Conservation (phyloP, 352 stramenopile genomes). For the Pythium apleroticum region DNA sequence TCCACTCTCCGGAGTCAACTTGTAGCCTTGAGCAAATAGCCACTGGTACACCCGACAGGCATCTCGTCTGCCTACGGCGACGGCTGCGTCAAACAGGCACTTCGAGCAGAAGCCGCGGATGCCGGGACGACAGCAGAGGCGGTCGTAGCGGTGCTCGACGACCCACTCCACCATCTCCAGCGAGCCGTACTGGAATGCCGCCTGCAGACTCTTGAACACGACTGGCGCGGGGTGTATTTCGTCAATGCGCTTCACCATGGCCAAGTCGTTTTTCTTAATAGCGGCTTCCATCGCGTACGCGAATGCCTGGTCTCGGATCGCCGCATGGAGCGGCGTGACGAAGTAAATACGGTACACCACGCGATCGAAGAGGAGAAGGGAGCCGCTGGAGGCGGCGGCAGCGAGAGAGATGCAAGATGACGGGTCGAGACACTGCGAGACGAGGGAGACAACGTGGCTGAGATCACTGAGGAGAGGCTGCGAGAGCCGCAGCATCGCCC, state of each 20-base stretch:
- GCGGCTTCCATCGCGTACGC: neutral
- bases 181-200: neutral
- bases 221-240: conserved; percentile 4
- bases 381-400: neutral
- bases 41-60: neutral
- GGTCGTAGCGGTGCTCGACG: conserved; percentile 5
- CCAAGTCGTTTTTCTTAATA: neutral
- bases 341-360: neutral
- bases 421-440: neutral
- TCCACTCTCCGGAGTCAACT: neutral
- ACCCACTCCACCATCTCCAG: conserved; percentile 15
- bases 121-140: neutral
- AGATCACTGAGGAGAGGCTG: neutral
- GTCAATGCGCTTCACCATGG: conserved; percentile 5
- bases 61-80: neutral
- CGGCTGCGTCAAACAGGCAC: neutral
- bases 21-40: neutral
- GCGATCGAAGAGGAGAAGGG: neutral
- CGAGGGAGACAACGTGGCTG: neutral
- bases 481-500: neutral
- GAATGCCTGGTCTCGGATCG: neutral
- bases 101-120: neutral
- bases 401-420: neutral
- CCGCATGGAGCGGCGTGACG: neutral
- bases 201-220: neutral